phyloP scores from a whole-genome alignment of 2,329 filamentous ascomycete species.

The Alternaria alternata region DNA sequence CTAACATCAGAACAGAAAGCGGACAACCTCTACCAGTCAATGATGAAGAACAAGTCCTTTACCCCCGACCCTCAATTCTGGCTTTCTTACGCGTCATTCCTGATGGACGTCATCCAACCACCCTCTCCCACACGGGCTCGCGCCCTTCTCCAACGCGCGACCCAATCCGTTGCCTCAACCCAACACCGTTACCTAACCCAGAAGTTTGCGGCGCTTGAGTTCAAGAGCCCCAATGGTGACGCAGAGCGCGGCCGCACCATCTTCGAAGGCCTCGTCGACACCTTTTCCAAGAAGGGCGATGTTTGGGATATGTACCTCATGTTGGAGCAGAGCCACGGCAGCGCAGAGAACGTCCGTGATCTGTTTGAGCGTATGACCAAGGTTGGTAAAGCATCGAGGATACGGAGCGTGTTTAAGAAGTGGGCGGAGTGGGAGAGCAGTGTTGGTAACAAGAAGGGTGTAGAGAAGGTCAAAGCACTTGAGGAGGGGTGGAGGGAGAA shows the following conservation, averaged over 20 bases:
- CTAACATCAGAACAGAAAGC: conserved; percentile 70
- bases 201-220: conserved; percentile 92
- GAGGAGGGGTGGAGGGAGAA: conserved; percentile 74
- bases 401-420: conserved; percentile 86
- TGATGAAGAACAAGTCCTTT: conserved; percentile 85
- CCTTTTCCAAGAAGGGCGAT: conserved; percentile 88
- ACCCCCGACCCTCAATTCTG: conserved; percentile 81
- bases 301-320: conserved; percentile 93
- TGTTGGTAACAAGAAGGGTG: conserved; percentile 71
- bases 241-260: conserved; percentile 92
- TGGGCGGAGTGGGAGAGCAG: conserved; percentile 89
- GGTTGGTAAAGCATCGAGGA: conserved; percentile 78
- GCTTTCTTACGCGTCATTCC: conserved; percentile 94
- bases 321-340: conserved; percentile 72
- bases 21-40: conserved; percentile 83
- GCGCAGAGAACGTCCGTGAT: conserved; percentile 69
- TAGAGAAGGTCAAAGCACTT: conserved; percentile 73
- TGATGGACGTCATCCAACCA: conserved; percentile 75
- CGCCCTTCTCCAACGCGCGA: conserved; percentile 80
- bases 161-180: conserved; percentile 77
- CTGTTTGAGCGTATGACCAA: conserved; percentile 82
- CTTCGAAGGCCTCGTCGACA: conserved; percentile 85
- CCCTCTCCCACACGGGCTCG: conserved; percentile 79
- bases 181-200: conserved; percentile 78
- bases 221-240: conserved; percentile 81